Percentiles rank a stretch among this genome's conserved stretches.
Conservation (phyloP, 2,329 filamentous ascomycete species). For the Fusarium temperatum region DNA sequence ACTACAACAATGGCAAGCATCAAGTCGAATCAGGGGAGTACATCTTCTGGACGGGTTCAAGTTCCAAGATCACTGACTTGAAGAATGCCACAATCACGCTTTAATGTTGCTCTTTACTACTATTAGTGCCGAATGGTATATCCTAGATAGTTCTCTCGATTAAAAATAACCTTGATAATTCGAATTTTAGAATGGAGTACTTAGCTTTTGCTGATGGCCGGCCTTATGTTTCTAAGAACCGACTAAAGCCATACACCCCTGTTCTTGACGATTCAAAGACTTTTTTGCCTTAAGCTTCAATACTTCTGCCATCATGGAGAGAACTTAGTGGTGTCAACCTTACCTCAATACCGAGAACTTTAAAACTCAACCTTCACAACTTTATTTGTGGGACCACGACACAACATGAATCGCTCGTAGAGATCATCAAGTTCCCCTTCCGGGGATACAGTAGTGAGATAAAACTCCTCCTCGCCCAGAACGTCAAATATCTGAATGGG, state of each 20-base stretch:
- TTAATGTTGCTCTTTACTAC: not conserved
- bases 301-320: too few species aligned
- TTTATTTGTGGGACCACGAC: too few species aligned
- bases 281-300: too few species aligned
- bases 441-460: too few species aligned
- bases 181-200: not conserved
- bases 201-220: not conserved
- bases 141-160: not conserved
- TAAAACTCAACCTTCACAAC: too few species aligned
- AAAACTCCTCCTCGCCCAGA: not conserved
- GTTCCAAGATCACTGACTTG: not conserved
- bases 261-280: too few species aligned
- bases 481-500: not conserved
- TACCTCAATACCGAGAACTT: too few species aligned
- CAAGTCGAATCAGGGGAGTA: not conserved
- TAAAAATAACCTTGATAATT: not conserved
- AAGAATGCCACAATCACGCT: not conserved
- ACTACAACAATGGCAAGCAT: not conserved
- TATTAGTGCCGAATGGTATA: not conserved
- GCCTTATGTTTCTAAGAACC: not conserved
- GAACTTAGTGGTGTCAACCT: too few species aligned
- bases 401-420: not conserved
- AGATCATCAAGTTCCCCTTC: too few species aligned
- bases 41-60: not conserved
- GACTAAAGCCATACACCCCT: not conserved